A percentile compares a stretch with the other conserved stretches of the same genome.
Conservation (phyloP, 2,329 filamentous ascomycete species). For the Lasiodiplodia hormozganensis region DNA sequence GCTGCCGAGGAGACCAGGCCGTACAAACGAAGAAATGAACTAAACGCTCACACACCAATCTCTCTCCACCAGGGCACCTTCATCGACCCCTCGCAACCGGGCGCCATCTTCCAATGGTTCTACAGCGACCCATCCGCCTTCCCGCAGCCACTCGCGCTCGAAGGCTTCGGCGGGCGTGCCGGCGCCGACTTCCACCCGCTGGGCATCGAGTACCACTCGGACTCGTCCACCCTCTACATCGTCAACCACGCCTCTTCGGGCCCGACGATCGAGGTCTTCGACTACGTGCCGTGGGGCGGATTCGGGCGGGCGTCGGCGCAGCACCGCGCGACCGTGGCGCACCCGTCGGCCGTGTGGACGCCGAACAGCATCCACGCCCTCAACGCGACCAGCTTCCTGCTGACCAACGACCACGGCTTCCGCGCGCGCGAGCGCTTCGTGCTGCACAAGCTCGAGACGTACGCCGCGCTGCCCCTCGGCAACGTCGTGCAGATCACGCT, state of each 20-base stretch:
- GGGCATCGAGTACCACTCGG: conserved; percentile 47
- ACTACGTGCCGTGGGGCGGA: conserved; percentile 28
- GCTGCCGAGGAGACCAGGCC: too few relatives aligned
- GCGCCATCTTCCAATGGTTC: conserved; percentile 49
- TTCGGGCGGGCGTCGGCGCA: conserved; percentile 34
- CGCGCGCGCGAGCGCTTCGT: conserved; percentile 36
- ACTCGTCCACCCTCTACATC: conserved; percentile 47
- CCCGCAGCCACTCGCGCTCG: conserved; percentile 38
- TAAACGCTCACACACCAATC: not conserved
- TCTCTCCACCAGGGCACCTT: conserved; percentile 39
- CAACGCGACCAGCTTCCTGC: conserved; percentile 38
- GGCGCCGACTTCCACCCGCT: conserved; percentile 50
- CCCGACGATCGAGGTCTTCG: conserved; percentile 46
- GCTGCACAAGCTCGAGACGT: conserved; percentile 49
- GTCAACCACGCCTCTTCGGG: conserved; percentile 48
- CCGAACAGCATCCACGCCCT: conserved; percentile 51
- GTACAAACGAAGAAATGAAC: not conserved
- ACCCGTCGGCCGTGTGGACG: conserved; percentile 40
- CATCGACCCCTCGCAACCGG: conserved; percentile 33
- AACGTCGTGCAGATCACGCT: conserved; percentile 46
- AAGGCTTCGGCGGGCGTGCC: conserved; percentile 35
- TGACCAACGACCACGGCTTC: conserved; percentile 54
- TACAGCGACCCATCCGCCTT: conserved; percentile 40
- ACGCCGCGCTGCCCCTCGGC: conserved; percentile 45
- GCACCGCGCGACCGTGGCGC: conserved; percentile 40